A percentile compares a stretch with the other conserved stretches of the same genome.
Evolutionary conservation across 768 basidiomycete species (phyloP).

Genomic region (Amanita jacksonii): DNA sequence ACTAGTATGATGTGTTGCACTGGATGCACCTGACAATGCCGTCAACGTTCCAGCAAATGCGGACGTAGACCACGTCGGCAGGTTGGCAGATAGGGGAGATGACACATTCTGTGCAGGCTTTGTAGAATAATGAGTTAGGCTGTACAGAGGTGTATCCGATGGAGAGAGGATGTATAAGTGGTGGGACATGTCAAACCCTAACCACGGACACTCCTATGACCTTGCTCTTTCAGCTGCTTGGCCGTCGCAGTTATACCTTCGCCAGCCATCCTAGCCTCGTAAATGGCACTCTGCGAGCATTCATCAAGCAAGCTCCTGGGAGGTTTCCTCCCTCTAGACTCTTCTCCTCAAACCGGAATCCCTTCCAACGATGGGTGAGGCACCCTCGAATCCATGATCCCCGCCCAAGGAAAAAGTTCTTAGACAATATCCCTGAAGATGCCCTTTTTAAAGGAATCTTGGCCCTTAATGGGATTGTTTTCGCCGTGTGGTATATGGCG

Average conservation of each 20-base stretch:
- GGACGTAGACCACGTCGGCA: conserved; percentile 86
- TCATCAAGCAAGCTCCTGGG: not conserved
- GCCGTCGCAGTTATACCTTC: not conserved
- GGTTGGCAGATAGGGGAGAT: conserved; percentile 69
- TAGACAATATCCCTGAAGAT: conserved; percentile 46
- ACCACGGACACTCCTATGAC: no score
- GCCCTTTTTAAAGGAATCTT: conserved; percentile 56
- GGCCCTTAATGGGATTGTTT: conserved; percentile 53
- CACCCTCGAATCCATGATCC: not conserved
- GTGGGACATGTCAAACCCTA: conserved; percentile 63
- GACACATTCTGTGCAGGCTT: conserved; percentile 52
- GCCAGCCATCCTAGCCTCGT: not conserved
- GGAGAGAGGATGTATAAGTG: conserved; percentile 82
- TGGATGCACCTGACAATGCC: conserved; percentile 78
- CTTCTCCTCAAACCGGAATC: conserved; percentile 1
- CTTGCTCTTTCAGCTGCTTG: not conserved
- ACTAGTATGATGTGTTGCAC: conserved; percentile 57
- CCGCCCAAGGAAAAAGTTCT: conserved; percentile 16
- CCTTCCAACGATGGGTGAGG: conserved; percentile 7
- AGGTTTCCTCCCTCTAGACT: conserved; percentile 1
- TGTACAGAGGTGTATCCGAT: conserved; percentile 81
- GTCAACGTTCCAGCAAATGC: conserved; percentile 87
- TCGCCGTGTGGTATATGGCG: conserved; percentile 46
- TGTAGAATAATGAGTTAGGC: conserved; percentile 71
- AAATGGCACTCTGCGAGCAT: not conserved